phyloP scores from a whole-genome alignment of 768 basidiomycete genomes.

The Tephrocybe sp. region DNA sequence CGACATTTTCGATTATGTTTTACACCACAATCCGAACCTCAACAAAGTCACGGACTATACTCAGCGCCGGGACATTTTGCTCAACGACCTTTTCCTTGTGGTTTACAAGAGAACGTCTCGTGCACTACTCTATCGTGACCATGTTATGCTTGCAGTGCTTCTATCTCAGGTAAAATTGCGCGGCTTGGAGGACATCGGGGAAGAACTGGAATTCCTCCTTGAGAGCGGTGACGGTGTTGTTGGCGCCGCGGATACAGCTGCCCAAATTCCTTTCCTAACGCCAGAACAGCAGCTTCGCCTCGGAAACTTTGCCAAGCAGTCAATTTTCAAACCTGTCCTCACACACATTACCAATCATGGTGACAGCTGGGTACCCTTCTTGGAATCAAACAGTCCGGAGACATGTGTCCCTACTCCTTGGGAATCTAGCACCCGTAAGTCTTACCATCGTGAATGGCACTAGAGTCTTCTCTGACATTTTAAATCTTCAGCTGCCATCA shows the following conservation, averaged over 20 bases:
- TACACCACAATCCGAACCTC: slow-evolving; percentile 90
- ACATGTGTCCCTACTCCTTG: slow-evolving; percentile 70
- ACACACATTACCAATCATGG: slow-evolving; percentile 58
- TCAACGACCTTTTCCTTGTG: slow-evolving; percentile 86
- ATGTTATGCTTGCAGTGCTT: slow-evolving; percentile 86
- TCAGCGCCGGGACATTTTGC: slow-evolving; percentile 72
- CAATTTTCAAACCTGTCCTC: slow-evolving; percentile 76
- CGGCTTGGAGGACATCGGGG: slow-evolving; percentile 72
- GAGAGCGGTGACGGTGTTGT: slow-evolving; percentile 76
- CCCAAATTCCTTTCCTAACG: slow-evolving; percentile 49
- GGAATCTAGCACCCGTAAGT: slow-evolving; percentile 76
- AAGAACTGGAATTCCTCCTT: slow-evolving; percentile 89
- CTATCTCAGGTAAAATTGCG: slow-evolving; percentile 88
- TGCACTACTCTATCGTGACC: slow-evolving; percentile 85
- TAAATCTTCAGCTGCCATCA: slow-evolving; percentile 53
- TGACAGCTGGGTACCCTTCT: slow-evolving; percentile 69
- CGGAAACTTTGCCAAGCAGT: slow-evolving; percentile 65
- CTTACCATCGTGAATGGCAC: not conserved
- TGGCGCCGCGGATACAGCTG: slow-evolving; percentile 29
- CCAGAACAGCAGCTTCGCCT: slow-evolving; percentile 70
- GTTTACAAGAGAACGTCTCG: slow-evolving; percentile 89
- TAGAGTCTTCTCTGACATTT: slow-evolving; percentile 6
- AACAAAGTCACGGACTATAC: slow-evolving; percentile 72
- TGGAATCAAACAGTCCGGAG: slow-evolving; percentile 68
- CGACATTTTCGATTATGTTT: slow-evolving; percentile 94